A percentile compares a stretch with the other conserved stretches of the same genome.
Conservation (phyloP, 768 basidiomycete species). For the Pleurotus platypus region DNA sequence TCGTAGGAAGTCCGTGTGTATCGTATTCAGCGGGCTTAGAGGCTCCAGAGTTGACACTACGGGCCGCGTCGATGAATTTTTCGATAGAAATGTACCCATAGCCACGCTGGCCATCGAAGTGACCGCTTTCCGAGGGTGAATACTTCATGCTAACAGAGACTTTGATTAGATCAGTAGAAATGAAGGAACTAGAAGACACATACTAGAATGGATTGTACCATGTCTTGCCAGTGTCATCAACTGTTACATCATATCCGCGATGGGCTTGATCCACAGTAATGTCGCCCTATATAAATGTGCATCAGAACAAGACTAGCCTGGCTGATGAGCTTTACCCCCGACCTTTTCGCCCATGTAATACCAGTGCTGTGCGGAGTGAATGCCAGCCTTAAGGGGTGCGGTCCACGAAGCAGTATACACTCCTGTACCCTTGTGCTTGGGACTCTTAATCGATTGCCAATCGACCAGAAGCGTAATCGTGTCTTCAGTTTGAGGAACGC, state of each 20-base stretch:
- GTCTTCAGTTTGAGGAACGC: slow-evolving; percentile 84
- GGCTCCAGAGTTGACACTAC: slow-evolving; percentile 70
- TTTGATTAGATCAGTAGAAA: slow-evolving; percentile 7
- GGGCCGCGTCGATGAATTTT: slow-evolving; percentile 85
- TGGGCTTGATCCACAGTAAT: slow-evolving; percentile 92
- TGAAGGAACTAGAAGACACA: slow-evolving; percentile 24
- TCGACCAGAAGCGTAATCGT: slow-evolving; percentile 94
- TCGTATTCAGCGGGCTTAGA: slow-evolving; percentile 74
- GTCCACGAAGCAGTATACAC: slow-evolving; percentile 97
- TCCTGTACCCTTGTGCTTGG: slow-evolving; percentile 76
- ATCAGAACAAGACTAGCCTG: background rate
- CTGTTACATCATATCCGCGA: slow-evolving; percentile 87
- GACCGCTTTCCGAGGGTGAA: slow-evolving; percentile 85
- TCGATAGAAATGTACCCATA: slow-evolving; percentile 92
- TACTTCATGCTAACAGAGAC: slow-evolving; percentile 79
- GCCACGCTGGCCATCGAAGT: slow-evolving; percentile 92
- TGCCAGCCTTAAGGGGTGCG: slow-evolving; percentile 84
- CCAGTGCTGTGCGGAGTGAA: slow-evolving; percentile 90
- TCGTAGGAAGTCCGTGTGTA: slow-evolving; percentile 77
- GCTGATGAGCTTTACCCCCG: slow-evolving; percentile 5
- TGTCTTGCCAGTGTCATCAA: slow-evolving; percentile 79
- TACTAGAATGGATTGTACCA: slow-evolving; percentile 93
- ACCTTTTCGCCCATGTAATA: slow-evolving; percentile 95
- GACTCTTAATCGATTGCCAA: slow-evolving; percentile 80
- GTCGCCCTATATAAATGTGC: slow-evolving; percentile 61